Evolutionary conservation across 257 asterid species (phyloP), one percentile per base, ranked within the genome.

Genomic region (Gentiana macrophylla): DNA sequence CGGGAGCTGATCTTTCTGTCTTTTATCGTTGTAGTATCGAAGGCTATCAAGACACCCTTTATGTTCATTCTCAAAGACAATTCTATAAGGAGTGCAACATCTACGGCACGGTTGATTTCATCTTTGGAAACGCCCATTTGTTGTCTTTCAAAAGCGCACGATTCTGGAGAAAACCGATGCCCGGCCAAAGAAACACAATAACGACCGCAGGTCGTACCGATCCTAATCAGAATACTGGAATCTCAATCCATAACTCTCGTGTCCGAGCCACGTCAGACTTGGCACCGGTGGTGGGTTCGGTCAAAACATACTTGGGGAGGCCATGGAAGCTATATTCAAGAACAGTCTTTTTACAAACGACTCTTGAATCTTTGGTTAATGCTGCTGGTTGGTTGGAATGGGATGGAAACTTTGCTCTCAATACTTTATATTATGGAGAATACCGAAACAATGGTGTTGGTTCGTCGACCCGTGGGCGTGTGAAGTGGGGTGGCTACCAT

Each of bases 341-440:
- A 61, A 83, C 94, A 46, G 82, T 86, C 3, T 63, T 55, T 65
- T 62, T 86, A 69, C 67, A 69, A 63, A 70, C 73, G 3, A 53
- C 63, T 15, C 41, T 83, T 62, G 86, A 50, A 10, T 47, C 74
- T 0, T 46, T 80, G 46, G 72, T 86, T 52, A 72, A 80, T 37
- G 90, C 88, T 0, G 80, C 72, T 0, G 95, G 95, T 12, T 86
- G 95, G 95, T 51, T 73, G 34, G 87, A 80, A 55, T 86, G 94
- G 95, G 77, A 77, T 12, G 84, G 82, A 0, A 37, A 68, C 53
- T 81, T 77, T 38, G 88, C 85, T 0, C 74, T 80, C 5, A 50
- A 71, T 58, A 83, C 95, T 1, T 50, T 86, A 73, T 83, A 74
- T 9, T 86, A 83, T 35, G 82, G 82, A 0, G 94, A 86, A 74